Conservation (phyloP, 768 basidiomycete species). For the Mycena venus region DNA sequence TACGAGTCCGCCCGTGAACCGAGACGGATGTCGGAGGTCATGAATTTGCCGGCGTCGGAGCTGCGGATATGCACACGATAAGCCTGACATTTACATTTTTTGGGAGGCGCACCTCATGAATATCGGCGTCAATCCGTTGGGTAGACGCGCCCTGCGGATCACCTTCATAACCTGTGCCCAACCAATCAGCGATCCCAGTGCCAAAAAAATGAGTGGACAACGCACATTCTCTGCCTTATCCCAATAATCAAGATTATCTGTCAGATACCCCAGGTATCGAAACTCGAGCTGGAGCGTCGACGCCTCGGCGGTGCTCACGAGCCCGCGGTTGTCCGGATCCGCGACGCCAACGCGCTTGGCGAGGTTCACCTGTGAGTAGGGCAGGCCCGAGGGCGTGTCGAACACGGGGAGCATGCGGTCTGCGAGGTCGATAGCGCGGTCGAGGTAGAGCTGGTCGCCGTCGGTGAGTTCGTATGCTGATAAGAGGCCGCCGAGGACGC, state of each 20-base stretch:
- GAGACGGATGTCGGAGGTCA: constrained; percentile 87
- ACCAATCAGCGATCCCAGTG: not conserved
- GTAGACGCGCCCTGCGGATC: constrained; percentile 71
- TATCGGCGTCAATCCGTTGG: constrained; percentile 85
- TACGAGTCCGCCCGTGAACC: constrained; percentile 95
- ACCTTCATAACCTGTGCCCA: constrained; percentile 70
- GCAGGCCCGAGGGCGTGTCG: constrained; percentile 85
- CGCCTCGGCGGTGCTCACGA: constrained; percentile 87
- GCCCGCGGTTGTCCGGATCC: constrained; percentile 68
- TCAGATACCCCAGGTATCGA: constrained; percentile 84
- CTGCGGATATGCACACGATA: constrained; percentile 36
- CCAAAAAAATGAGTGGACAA: not conserved
- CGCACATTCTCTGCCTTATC: constrained; percentile 78
- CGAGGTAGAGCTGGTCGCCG: constrained; percentile 76
- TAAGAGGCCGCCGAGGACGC: constrained; percentile 90
- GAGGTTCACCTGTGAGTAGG: constrained; percentile 83
- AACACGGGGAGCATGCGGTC: constrained; percentile 87
- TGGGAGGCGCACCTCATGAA: constrained; percentile 74
- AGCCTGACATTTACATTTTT: not conserved
- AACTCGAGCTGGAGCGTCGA: constrained; percentile 92
- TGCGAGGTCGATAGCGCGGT: constrained; percentile 84
- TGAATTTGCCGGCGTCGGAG: constrained; percentile 53
- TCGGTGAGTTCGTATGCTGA: constrained; percentile 80
- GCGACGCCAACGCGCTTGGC: constrained; percentile 68
- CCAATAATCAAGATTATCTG: constrained; percentile 86